Evolutionary conservation across 208 protist species (phyloP).

Genomic region (Acanthamoeba royreba): DNA sequence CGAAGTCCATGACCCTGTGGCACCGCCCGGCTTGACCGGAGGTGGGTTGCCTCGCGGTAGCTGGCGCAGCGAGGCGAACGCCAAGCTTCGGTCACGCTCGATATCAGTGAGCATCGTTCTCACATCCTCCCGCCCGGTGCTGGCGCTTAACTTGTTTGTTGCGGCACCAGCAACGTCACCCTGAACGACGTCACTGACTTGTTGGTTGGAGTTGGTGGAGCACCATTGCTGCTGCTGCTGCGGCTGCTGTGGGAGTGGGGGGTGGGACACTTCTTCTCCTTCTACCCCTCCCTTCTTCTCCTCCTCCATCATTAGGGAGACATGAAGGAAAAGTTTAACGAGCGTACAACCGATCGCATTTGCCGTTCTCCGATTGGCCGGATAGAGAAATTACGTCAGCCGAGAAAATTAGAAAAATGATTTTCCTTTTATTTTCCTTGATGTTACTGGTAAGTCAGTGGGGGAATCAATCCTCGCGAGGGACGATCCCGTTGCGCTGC

Average conservation of each 20-base stretch:
- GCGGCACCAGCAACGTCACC: neutral
- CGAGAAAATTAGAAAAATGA: too few relatives aligned
- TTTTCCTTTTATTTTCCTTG: too few relatives aligned
- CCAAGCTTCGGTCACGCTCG: neutral
- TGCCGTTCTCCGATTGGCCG: too few relatives aligned
- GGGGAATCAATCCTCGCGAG: too few relatives aligned
- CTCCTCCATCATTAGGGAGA: neutral
- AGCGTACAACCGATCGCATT: too few relatives aligned
- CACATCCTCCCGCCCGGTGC: neutral
- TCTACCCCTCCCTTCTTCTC: neutral
- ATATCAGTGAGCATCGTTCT: neutral
- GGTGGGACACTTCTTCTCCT: too few relatives aligned
- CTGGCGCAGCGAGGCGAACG: neutral
- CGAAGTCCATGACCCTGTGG: neutral
- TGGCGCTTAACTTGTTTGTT: neutral
- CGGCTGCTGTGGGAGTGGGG: neutral
- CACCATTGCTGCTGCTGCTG: neutral
- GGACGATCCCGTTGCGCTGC: neutral
- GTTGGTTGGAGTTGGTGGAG: neutral
- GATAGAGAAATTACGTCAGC: too few relatives aligned
- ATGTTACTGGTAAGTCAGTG: too few relatives aligned
- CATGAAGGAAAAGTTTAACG: too few relatives aligned
- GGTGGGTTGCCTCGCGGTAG: neutral
- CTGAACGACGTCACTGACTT: neutral
- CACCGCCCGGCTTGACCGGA: too few relatives aligned